phyloP scores from a whole-genome alignment of 768 basidiomycete genomes.

The Psilocybe sp. region DNA sequence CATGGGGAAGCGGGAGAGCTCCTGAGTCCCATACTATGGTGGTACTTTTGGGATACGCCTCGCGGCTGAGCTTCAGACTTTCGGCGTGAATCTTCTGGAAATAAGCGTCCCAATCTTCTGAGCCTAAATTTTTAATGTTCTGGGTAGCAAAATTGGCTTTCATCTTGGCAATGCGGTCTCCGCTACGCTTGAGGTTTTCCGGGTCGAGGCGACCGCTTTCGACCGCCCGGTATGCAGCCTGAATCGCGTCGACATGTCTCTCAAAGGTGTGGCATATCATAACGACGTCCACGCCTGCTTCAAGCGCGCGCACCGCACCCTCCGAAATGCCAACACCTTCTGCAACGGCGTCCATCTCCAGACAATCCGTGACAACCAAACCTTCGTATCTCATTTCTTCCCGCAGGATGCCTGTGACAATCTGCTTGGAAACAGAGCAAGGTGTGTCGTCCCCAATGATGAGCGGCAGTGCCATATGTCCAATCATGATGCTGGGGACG shows the following conservation, averaged over 20 bases:
- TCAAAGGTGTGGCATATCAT: slow-evolving; percentile 71
- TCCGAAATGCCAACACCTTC: slow-evolving; percentile 44
- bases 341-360: slow-evolving; percentile 75
- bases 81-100: slow-evolving; percentile 36
- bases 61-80: slow-evolving; percentile 39
- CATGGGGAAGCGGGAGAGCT: slow-evolving; percentile 29
- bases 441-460: slow-evolving; percentile 55
- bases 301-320: slow-evolving; percentile 54
- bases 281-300: slow-evolving; percentile 67
- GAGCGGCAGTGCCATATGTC: slow-evolving; percentile 67
- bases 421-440: slow-evolving; percentile 51
- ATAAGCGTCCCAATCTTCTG: slow-evolving; percentile 18
- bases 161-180: slow-evolving; percentile 41
- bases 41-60: slow-evolving; percentile 46
- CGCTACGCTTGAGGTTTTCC: slow-evolving; percentile 38
- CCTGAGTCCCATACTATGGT: slow-evolving; percentile 43
- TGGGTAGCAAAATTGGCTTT: slow-evolving; percentile 49
- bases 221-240: slow-evolving; percentile 51
- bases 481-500: slow-evolving; percentile 65
- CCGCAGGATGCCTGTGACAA: slow-evolving; percentile 54
- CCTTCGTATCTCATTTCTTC: slow-evolving; percentile 50
- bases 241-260: slow-evolving; percentile 51
- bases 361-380: slow-evolving; percentile 69
- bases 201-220: slow-evolving; percentile 36
- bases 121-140: slow-evolving; percentile 43